Percentiles rank a stretch among this genome's conserved stretches.
These are phyloP conservation scores for Selenicereus undatus DNA, from an alignment of 148 eudicot genomes.

Conservation along the genomic window DNA sequence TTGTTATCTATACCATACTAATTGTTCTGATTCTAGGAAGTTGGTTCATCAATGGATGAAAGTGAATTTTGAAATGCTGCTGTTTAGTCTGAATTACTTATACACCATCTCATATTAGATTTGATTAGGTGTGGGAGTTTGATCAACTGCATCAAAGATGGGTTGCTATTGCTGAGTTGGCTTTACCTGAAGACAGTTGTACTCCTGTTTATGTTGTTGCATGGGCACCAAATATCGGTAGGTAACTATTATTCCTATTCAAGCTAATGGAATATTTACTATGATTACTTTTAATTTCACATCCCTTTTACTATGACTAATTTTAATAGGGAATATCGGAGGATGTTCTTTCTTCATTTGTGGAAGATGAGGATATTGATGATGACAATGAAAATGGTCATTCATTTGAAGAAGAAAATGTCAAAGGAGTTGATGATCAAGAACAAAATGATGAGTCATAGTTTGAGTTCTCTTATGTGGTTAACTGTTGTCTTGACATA, in stretches of 20 bases:
- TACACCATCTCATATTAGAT: conserved; percentile 26
- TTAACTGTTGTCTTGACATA: too few species aligned
- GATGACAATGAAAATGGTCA: too few species aligned
- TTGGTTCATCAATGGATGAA: conserved; percentile 2
- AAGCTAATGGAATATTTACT: neutral
- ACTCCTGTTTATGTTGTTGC: conserved; percentile 74
- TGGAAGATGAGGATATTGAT: too few species aligned
- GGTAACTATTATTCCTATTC: conserved; percentile 34
- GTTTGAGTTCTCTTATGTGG: too few species aligned
- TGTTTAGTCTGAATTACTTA: conserved; percentile 23
- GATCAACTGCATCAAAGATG: conserved; percentile 96
- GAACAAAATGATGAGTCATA: too few species aligned
- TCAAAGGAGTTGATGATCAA: too few species aligned
- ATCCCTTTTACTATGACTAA: too few species aligned
- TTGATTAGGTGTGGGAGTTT: conserved; percentile 90
- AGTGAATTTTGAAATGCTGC: neutral
- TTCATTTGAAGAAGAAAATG: too few species aligned
- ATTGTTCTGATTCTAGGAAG: neutral
- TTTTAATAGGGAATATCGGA: too few species aligned
- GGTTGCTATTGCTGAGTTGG: conserved; percentile 96
- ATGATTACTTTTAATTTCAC: neutral
- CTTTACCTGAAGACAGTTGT: conserved; percentile 55
- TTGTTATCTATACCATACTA: neutral
- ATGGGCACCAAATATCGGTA: conserved; percentile 99
- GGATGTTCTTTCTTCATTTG: too few species aligned